phyloP scores from a whole-genome alignment of 371 early-diverging fungal genomes.

The Saksenaea vasiformis region DNA sequence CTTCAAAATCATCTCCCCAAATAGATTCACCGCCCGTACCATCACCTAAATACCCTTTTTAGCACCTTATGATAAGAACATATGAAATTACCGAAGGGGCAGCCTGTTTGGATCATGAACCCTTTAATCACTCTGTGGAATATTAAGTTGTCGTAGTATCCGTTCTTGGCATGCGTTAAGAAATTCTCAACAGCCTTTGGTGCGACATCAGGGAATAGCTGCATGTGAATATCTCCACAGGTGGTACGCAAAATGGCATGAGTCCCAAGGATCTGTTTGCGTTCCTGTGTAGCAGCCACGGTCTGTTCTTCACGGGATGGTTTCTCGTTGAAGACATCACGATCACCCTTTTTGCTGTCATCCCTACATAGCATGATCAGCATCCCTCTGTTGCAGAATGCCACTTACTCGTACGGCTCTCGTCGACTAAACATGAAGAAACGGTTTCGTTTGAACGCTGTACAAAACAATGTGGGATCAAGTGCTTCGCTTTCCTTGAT shows the following conservation, averaged over 20 bases:
- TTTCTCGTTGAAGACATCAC: slow-evolving; percentile 97
- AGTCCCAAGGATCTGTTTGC: slow-evolving; percentile 66
- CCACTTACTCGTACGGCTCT: slow-evolving; percentile 79
- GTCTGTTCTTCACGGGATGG: slow-evolving; percentile 95
- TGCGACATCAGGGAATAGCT: slow-evolving; percentile 82
- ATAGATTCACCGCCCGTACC: slow-evolving; percentile 97
- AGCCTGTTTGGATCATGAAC: slow-evolving; percentile 91
- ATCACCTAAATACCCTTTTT: slow-evolving; percentile 42
- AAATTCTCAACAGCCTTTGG: slow-evolving; percentile 96
- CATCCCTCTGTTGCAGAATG: neutral
- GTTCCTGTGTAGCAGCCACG: slow-evolving; percentile 71
- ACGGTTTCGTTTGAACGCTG: slow-evolving; percentile 89
- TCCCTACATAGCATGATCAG: slow-evolving; percentile 29
- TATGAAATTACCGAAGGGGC: slow-evolving; percentile 63
- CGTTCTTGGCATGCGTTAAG: slow-evolving; percentile 77
- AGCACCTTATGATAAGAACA: neutral
- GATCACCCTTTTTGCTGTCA: slow-evolving; percentile 63
- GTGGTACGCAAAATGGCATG: slow-evolving; percentile 87
- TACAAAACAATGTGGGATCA: slow-evolving; percentile 90
- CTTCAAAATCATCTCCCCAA: slow-evolving; percentile 95
- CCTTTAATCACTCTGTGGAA: slow-evolving; percentile 94
- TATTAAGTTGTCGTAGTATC: slow-evolving; percentile 73
- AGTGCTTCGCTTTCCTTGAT: slow-evolving; percentile 66
- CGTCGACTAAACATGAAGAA: slow-evolving; percentile 91
- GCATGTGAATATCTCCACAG: slow-evolving; percentile 83